Evolutionary conservation across 75 land plant genomes (phyloP).

Genomic region (Chamaecyparis obtusa): DNA sequence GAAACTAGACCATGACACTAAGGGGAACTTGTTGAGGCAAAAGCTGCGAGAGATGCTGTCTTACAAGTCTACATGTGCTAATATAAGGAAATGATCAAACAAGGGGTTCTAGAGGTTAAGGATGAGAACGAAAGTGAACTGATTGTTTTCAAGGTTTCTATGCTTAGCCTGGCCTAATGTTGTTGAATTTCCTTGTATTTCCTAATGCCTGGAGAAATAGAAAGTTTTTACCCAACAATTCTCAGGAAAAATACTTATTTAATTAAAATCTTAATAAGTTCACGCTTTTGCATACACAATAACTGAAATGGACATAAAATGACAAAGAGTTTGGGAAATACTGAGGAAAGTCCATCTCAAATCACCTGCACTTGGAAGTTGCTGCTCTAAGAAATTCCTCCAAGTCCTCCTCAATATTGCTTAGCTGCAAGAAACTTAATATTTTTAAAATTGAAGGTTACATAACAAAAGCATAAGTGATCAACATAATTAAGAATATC

Average conservation of each 20-base stretch:
- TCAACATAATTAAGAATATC: neutral
- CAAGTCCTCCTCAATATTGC: conserved; percentile 33
- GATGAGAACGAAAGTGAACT: neutral
- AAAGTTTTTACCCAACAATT: neutral
- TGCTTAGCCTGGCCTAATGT: neutral
- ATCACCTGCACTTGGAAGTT: conserved; percentile 37
- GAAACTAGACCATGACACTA: no score
- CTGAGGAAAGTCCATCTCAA: neutral
- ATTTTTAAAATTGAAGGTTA: neutral
- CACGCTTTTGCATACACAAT: neutral
- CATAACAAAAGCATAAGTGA: neutral
- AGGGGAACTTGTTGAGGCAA: no score
- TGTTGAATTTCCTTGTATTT: neutral
- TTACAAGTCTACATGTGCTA: no score
- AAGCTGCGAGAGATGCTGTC: no score
- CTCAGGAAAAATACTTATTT: no score
- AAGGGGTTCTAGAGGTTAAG: neutral
- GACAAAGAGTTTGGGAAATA: neutral
- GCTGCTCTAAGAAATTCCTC: conserved; percentile 35
- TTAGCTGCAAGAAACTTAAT: conserved; percentile 23
- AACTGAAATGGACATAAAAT: neutral
- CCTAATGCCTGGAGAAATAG: neutral
- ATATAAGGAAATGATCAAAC: no score
- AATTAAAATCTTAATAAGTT: no score
- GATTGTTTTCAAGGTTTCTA: neutral